Base-by-base conservation (phyloP, 148 eudicot genomes). In the Rhododendron vialii region DNA sequence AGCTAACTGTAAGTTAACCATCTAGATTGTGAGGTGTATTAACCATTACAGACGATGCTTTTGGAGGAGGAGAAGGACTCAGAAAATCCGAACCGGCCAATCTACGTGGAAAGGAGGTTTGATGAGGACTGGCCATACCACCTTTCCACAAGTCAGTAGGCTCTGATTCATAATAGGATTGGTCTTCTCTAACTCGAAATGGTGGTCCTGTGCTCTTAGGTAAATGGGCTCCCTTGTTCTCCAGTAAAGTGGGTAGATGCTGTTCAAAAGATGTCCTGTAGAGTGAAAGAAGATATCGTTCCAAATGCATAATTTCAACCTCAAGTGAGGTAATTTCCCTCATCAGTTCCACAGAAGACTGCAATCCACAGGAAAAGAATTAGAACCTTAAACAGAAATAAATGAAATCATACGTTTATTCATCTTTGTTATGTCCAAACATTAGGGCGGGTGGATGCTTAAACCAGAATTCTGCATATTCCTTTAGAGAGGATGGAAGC, bases 341-440 rank as follows among this genome's bases (percentile, higher is more conserved):
- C 84, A 87, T 81, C 89, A 91, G 78, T 74, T 91, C 93, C 41
- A 67, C 84, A 36, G 93, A 90, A 33, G 89, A 84, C 93, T 91
- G 90, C 83, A 84, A 55, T 15, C 38, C 45, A 65, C n/a, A 47
- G 33, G 35, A 17, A 47, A 86, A 53, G 51, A 85, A 26, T 36
- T 20, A 83, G 85, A 83, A 69, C 45, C 41, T 26, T 18, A 33
- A 84, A 71, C 59, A 48, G 28, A 47, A 26, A 43, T 53, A 4
- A 14, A 28, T 30, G 15, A 28, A 14, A 53, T 30, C 50, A 35
- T 55, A 18, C 22, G 26, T 18, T 7, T 15, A 33, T 22, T 24
- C 26, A 51, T 18, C 24, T 57, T 7, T 55, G 43, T 38, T 30
- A 53, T 20, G 9, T 35, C 45, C 26, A 33, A 33, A 14, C 61